Base-by-base conservation (phyloP, 768 basidiomycete genomes). In the Naganishia vaughanmartiniae region DNA sequence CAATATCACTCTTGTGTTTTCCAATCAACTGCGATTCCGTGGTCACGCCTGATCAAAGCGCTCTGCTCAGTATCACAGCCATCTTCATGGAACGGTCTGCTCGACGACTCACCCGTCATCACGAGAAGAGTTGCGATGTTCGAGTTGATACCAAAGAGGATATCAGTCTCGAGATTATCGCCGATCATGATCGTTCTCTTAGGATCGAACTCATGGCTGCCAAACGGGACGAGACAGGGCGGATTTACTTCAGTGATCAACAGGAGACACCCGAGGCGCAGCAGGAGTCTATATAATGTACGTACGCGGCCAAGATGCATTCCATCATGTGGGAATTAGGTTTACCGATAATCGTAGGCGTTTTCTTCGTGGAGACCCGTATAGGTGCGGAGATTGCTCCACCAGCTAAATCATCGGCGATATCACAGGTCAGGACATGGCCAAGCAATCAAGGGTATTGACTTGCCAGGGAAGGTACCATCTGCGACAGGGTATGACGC, bases 101-200 rank as follows among this genome's bases (percentile, higher is more conserved):
- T 42, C 21, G 33, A 17, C 11, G 31, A 36, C 70, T 73, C 78
- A 90, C 93, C 93, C 21, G 92, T 93, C 74, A 98, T 83, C 68
- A 98, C 95, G 48, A 97, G 87, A 67, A 97, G 84, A 0, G 95
- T 97, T 21, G 89, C 81, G 26, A 96, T 85, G 31, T 92, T 91
- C 51, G 92, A 92, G 55, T 86, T 86, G 78, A 91, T 86, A 58
- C 95, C 96, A 76, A 98, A 99, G 60, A 90, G 82, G 75, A 99
- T 96, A 81, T 99, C 95, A 5, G 96, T 98, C 79, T 91, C 90
- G 74, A 99, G 85, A 70, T 95, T 87, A 83, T 99, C 95, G 53
- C 95, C 95, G 54, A 98, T 85, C 92, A 99, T 97, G 79, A 98
- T 87, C 21, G 94, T 93, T 65, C 88, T 84, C 71, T 85, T 83